Base-by-base conservation (phyloP, 2,329 filamentous ascomycete species). In the Lachnellula willkommii region DNA sequence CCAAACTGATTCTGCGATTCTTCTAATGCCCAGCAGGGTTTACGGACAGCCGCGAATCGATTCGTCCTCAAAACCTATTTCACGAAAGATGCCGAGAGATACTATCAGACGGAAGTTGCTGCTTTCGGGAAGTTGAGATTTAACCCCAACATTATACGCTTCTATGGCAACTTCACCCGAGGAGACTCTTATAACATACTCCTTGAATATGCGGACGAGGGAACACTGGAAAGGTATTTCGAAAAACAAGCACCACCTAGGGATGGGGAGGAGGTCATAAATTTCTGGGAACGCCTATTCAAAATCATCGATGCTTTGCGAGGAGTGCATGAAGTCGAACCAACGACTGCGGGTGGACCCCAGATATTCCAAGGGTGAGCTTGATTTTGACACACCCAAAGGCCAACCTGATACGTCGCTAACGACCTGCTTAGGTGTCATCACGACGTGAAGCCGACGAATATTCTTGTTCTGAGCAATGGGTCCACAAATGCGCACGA, bases 201-300 rank as follows among this genome's bases (percentile, higher is more conserved):
- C 6, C 63, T 74, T 4, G 70, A 73, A 56, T 71, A 66, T 60
- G 71, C 71, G 3, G 65, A 72, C 39, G 53, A 62, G 20, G 70
- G 71, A 2, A 67, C 64, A 4, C 59, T 74, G 3, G 63, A 71
- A 40, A 56, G 70, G 6, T 72, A 64, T 51, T 69, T 71, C 53
- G 50, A 59, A 36, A 61, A 47, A 7, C 52, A 61, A 45, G 28
- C 56, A 5, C 66, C 63, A 14, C 66, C 70, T 2, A 62, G 42
- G n/a, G 54, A 43, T 11, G 62, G 62, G 15, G 52, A 53, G 22
- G 67, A 71, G 32, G 68, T 70, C 17, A 59, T 66, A n/a, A 63
- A 60, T 7, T 69, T 72, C 45, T 72, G 69, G 70, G 58, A 63
- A 42, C 54, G 51, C 14, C 9, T 72, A 3, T 68, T 72, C 46